These are phyloP conservation scores for Penicillium tannophilum DNA, from an alignment of 495 filamentous ascomycete genomes.

Conservation along the genomic window DNA sequence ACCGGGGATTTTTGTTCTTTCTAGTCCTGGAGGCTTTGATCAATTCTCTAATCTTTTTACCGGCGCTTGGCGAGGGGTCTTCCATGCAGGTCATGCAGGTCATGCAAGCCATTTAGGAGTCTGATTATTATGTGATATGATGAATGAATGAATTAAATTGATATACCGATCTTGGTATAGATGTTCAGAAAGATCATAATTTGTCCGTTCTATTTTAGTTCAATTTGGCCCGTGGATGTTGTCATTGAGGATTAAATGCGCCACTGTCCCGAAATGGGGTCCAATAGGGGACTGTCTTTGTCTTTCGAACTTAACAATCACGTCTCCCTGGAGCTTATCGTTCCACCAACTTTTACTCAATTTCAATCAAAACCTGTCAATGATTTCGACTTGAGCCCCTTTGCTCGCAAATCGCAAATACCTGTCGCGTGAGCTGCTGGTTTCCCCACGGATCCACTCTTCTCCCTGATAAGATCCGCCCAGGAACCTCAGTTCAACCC, in stretches of 20 bases:
- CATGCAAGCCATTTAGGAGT: background rate
- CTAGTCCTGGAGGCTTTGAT: constrained; percentile 1
- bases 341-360: background rate
- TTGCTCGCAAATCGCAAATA: background rate
- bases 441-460: constrained; percentile 16
- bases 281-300: background rate
- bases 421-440: background rate
- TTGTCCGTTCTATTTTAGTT: background rate
- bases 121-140: background rate
- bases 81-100: background rate
- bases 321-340: too few species aligned
- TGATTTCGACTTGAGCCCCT: background rate
- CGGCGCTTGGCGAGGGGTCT: background rate
- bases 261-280: background rate
- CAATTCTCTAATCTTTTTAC: background rate
- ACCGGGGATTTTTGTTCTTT: background rate
- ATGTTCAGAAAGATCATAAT: background rate
- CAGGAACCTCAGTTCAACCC: constrained; percentile 10
- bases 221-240: background rate
- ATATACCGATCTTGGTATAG: background rate
- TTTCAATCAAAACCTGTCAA: background rate
- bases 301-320: too few species aligned
- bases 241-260: background rate
- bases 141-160: background rate
- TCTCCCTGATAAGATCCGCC: constrained; percentile 21